phyloP scores from a whole-genome alignment of 768 basidiomycete genomes.

The Butyriboletus loyo region DNA sequence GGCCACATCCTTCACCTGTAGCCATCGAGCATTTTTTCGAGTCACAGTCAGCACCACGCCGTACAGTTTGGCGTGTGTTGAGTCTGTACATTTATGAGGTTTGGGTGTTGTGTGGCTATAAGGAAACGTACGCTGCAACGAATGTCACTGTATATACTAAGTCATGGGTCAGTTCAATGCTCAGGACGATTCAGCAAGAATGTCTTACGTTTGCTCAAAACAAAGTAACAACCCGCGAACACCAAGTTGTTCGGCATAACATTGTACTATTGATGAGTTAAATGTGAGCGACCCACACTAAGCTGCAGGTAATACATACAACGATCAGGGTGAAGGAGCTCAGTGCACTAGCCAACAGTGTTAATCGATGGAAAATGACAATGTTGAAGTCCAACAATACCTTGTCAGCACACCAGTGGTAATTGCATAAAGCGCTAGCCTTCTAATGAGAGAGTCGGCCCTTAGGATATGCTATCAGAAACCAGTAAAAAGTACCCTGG shows the following conservation, averaged over 20 bases:
- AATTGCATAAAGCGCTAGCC: conserved; percentile 55
- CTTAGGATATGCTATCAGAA: conserved; percentile 29
- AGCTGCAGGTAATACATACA: conserved; percentile 35
- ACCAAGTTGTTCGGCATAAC: conserved; percentile 52
- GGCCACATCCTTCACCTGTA: no score
- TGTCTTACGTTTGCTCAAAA: conserved; percentile 59
- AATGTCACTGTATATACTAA: conserved; percentile 63
- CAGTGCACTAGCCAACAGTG: conserved; percentile 16
- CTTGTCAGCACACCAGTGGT: conserved; percentile 65
- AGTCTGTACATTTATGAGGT: conserved; percentile 38
- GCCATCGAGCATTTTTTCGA: conserved; percentile 24
- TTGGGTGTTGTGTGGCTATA: neutral
- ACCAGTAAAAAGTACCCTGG: neutral
- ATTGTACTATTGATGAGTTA: conserved; percentile 45
- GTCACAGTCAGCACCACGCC: conserved; percentile 52
- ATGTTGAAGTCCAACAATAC: conserved; percentile 26
- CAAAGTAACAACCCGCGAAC: conserved; percentile 60
- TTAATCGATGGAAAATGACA: neutral
- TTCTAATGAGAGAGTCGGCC: conserved; percentile 55
- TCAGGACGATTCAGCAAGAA: neutral
- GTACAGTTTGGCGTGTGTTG: conserved; percentile 55
- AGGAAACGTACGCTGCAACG: conserved; percentile 53
- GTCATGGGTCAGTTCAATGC: neutral
- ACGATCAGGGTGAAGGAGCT: conserved; percentile 51
- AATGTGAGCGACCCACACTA: neutral